A percentile compares a stretch with the other conserved stretches of the same genome.
phyloP scores from a whole-genome alignment of 176 grass and related monocot species.

The Aegilops bicornis region DNA sequence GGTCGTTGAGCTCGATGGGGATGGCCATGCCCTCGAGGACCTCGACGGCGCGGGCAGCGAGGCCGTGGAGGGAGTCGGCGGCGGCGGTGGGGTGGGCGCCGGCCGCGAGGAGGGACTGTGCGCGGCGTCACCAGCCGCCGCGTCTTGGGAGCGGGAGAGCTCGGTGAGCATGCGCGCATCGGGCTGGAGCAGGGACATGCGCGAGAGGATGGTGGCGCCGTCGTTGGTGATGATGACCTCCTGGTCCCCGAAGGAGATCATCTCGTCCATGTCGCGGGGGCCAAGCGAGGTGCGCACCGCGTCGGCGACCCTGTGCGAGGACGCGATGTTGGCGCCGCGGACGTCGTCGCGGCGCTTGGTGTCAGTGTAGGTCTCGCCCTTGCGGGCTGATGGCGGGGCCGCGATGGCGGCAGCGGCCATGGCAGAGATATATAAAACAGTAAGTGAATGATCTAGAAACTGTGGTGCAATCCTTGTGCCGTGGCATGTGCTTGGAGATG shows the following conservation, averaged over 20 bases:
- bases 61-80: neutral
- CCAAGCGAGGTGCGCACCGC: neutral
- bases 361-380: neutral
- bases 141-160: neutral
- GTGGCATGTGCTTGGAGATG: too few species aligned
- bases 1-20: constrained; percentile 45
- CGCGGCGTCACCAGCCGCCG: neutral
- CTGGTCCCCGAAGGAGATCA: neutral
- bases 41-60: neutral
- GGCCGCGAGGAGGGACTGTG: neutral
- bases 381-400: neutral
- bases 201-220: neutral
- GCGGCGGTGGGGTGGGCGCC: neutral
- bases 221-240: neutral
- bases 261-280: neutral
- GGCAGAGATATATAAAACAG: neutral
- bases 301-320: neutral
- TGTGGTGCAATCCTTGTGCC: too few species aligned
- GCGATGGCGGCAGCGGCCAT: neutral
- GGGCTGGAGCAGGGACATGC: neutral
- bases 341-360: neutral
- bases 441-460: too few species aligned
- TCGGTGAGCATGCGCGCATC: neutral
- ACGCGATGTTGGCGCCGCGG: neutral
- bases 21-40: neutral